phyloP scores from a whole-genome alignment of 352 stramenopile species.

The Globisporangium nunn region DNA sequence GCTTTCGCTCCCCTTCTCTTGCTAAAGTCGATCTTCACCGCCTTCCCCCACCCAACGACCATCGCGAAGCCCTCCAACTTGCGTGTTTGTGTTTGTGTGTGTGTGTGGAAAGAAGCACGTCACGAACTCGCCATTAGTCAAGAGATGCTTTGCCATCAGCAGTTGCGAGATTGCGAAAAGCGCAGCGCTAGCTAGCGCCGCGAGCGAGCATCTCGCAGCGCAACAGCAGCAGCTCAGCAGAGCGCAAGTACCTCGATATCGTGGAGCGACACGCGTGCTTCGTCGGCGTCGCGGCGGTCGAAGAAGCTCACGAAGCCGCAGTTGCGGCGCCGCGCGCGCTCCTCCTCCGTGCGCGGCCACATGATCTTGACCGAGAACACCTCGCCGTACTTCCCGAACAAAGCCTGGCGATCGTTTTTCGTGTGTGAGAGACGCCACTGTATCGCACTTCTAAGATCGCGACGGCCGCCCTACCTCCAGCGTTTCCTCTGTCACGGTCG shows the following conservation, averaged over 20 bases:
- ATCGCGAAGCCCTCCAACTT: slow-evolving; percentile 72
- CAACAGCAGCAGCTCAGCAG: background rate
- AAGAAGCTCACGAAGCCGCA: slow-evolving; percentile 96
- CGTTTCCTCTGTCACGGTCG: slow-evolving; percentile 89
- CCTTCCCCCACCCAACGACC: slow-evolving; percentile 77
- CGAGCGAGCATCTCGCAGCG: background rate
- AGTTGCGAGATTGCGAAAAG: background rate
- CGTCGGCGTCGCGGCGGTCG: slow-evolving; percentile 69
- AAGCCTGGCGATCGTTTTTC: slow-evolving; percentile 18
- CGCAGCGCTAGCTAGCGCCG: background rate
- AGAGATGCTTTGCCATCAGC: background rate
- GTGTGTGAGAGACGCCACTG: background rate
- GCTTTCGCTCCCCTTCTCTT: slow-evolving; percentile 6
- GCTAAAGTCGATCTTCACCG: slow-evolving; percentile 60
- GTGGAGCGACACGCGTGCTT: slow-evolving; percentile 60
- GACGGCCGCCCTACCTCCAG: slow-evolving; percentile 36
- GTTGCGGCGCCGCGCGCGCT: slow-evolving; percentile 85
- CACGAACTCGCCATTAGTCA: slow-evolving; percentile 9
- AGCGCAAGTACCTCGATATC: slow-evolving; percentile 52
- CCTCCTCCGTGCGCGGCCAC: slow-evolving; percentile 95
- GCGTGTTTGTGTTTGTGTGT: slow-evolving; percentile 4
- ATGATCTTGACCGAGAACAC: slow-evolving; percentile 97
- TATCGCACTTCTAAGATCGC: background rate
- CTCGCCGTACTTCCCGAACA: slow-evolving; percentile 88
- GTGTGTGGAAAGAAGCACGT: slow-evolving; percentile 6